These are phyloP conservation scores for Albifimbria verrucaria DNA, from an alignment of 2,329 filamentous ascomycete species.

Conservation along the genomic window DNA sequence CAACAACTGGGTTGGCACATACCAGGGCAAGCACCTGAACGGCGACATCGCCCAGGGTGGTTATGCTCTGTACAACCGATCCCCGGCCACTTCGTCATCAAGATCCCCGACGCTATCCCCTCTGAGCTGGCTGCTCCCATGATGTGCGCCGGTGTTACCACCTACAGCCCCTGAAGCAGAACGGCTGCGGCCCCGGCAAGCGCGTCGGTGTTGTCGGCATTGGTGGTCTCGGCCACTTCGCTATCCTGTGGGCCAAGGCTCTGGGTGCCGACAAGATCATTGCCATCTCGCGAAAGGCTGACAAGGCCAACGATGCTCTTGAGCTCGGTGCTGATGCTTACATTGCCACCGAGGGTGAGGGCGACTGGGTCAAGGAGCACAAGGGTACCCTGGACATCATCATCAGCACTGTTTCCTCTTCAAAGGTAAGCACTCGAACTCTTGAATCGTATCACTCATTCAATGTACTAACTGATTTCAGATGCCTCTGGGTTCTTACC, in stretches of 20 bases:
- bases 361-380: slow-evolving; percentile 49
- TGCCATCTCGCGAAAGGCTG: slow-evolving; percentile 52
- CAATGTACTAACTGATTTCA: neutral
- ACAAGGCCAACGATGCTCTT: slow-evolving; percentile 52
- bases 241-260: slow-evolving; percentile 62
- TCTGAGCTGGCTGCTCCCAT: slow-evolving; percentile 66
- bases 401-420: slow-evolving; percentile 64
- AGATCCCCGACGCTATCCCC: slow-evolving; percentile 68
- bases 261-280: slow-evolving; percentile 53
- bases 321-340: slow-evolving; percentile 55
- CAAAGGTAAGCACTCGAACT: slow-evolving; percentile 16
- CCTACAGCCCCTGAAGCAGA: slow-evolving; percentile 72
- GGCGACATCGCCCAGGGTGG: slow-evolving; percentile 64
- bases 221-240: slow-evolving; percentile 69
- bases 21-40: slow-evolving; percentile 53
- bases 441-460: neutral
- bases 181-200: slow-evolving; percentile 70
- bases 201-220: slow-evolving; percentile 70
- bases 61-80: slow-evolving; percentile 38
- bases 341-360: slow-evolving; percentile 50
- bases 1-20: slow-evolving; percentile 54
- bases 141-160: slow-evolving; percentile 79
- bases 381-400: slow-evolving; percentile 66
- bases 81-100: slow-evolving; percentile 43
- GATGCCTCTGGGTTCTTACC: slow-evolving; percentile 16